Evolutionary conservation across 352 stramenopile species (phyloP).

Genomic region (Globisporangium orthogonon): DNA sequence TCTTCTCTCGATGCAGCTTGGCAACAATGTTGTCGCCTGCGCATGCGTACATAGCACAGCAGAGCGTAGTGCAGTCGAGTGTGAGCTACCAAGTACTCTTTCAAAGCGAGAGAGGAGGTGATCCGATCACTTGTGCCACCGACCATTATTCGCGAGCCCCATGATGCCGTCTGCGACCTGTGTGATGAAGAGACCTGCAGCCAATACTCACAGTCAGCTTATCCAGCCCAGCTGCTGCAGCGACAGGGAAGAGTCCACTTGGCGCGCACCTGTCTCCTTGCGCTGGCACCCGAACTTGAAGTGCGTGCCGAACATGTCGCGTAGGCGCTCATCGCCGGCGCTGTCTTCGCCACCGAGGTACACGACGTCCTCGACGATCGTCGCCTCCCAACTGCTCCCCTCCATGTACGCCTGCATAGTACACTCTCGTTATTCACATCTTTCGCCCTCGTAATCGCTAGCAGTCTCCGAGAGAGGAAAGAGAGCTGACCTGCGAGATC

Average conservation of each 20-base stretch:
- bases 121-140: neutral
- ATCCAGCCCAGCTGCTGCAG: neutral
- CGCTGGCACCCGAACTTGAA: slow-evolving; percentile 80
- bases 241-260: too few species aligned
- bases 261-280: slow-evolving; percentile 47
- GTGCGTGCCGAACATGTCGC: slow-evolving; percentile 61
- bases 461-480: too few species aligned
- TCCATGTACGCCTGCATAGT: slow-evolving; percentile 70
- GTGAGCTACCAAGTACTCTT: too few species aligned
- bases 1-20: slow-evolving; percentile 67
- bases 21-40: slow-evolving; percentile 59
- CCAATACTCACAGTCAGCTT: neutral
- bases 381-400: slow-evolving; percentile 82
- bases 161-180: slow-evolving; percentile 90
- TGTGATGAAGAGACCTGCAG: slow-evolving; percentile 57
- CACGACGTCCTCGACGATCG: slow-evolving; percentile 74
- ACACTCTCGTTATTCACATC: neutral
- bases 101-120: neutral
- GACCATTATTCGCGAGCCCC: slow-evolving; percentile 22
- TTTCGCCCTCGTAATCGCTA: too few species aligned
- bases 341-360: slow-evolving; percentile 68
- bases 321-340: slow-evolving; percentile 32
- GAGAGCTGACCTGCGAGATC: slow-evolving; percentile 50
- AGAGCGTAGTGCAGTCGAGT: too few species aligned
- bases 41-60: neutral